Conservation (phyloP, 2,329 filamentous ascomycete genomes). For the Penicillium sp. region DNA sequence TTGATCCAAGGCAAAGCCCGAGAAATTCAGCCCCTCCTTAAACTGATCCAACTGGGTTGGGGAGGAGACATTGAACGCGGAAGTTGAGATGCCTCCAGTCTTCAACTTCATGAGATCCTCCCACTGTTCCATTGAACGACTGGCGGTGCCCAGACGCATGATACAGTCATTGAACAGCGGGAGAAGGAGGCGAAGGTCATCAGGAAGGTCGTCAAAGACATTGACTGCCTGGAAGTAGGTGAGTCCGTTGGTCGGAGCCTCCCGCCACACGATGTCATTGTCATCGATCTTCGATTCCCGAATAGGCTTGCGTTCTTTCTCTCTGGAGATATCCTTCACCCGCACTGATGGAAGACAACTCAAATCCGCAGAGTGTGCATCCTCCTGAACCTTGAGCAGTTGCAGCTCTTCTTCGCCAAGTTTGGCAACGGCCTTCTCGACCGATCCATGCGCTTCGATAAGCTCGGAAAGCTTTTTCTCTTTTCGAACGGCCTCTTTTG, state of each 20-base stretch:
- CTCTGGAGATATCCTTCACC: constrained; percentile 79
- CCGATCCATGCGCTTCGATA: constrained; percentile 61
- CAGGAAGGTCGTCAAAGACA: constrained; percentile 68
- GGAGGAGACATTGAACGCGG: constrained; percentile 75
- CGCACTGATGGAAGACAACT: constrained; percentile 82
- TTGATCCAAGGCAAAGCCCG: constrained; percentile 79
- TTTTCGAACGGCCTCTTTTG: constrained; percentile 72
- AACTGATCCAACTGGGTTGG: constrained; percentile 65
- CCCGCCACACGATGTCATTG: constrained; percentile 77
- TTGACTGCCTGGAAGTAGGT: constrained; percentile 94
- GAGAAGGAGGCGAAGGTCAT: constrained; percentile 75
- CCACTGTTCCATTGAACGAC: constrained; percentile 85
- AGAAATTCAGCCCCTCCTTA: constrained; percentile 75
- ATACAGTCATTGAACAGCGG: constrained; percentile 88
- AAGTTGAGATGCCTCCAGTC: constrained; percentile 81
- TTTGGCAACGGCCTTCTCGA: constrained; percentile 63
- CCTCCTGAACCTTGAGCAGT: constrained; percentile 74
- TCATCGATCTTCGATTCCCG: constrained; percentile 53
- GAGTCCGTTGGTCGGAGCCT: constrained; percentile 88
- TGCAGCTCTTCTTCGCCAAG: constrained; percentile 74
- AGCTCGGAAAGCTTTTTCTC: constrained; percentile 66
- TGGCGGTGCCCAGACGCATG: constrained; percentile 85
- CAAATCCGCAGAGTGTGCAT: constrained; percentile 75
- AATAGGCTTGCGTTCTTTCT: constrained; percentile 67
- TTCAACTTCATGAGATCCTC: constrained; percentile 95